Evolutionary conservation across 139 green algal genomes (phyloP).

Genomic region (Tetradesmus lagerheimii): DNA sequence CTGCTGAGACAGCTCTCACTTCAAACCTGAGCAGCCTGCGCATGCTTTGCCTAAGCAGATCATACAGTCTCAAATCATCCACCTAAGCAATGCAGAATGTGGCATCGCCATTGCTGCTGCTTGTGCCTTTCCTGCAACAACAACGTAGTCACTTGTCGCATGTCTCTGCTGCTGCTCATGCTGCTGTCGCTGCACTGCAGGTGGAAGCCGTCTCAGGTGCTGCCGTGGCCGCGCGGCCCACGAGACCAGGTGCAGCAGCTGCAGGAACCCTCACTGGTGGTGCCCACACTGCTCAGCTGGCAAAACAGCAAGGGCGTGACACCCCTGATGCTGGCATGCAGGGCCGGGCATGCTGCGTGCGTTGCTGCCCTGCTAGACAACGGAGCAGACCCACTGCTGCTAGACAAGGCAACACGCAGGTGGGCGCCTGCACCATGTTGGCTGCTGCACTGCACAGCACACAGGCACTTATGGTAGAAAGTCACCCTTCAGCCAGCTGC

Average conservation of each 20-base stretch:
- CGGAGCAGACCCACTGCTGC: background rate
- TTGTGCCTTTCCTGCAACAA: background rate
- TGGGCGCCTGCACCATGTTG: no score
- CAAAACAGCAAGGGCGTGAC: background rate
- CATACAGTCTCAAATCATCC: no score
- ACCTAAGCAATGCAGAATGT: no score
- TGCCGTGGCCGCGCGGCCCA: background rate
- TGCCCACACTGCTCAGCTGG: slow-evolving; percentile 7
- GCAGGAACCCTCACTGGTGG: background rate
- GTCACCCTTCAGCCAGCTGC: no score
- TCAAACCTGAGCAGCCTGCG: no score
- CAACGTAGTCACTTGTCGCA: background rate
- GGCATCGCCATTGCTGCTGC: no score
- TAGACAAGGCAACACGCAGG: background rate
- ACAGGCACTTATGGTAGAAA: no score
- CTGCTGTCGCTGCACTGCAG: background rate
- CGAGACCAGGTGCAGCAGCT: background rate
- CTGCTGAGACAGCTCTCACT: no score
- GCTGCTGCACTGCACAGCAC: no score
- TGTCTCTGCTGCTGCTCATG: background rate
- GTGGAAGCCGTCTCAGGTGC: background rate
- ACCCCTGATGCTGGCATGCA: background rate
- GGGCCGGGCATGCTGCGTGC: background rate
- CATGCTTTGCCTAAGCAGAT: no score
- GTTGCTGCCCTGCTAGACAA: background rate